Evolutionary conservation across 1,139 yeast species (phyloP), one percentile per base, ranked within the genome.

Genomic region (Magnusiomyces clavatus): DNA sequence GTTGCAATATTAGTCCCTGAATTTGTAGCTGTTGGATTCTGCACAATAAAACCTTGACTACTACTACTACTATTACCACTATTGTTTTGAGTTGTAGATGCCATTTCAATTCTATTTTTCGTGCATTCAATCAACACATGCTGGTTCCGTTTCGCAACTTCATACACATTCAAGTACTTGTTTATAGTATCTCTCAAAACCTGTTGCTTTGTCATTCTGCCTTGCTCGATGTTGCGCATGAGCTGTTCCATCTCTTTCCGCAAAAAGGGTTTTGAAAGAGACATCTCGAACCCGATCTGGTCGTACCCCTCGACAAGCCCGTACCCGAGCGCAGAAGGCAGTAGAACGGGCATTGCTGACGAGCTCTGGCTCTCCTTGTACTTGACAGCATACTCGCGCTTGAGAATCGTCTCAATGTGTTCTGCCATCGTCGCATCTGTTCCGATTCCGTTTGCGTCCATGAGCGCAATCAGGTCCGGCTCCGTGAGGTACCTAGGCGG

Each of bases 401-500:
- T 66, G 29, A 77, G 70, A 46, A 94, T 82, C 63, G 86, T 90
- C 55, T 86, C 90, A 40, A 94, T 92, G 67, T 94, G 99, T 45
- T 92, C 98, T 0, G 98, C 98, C 70, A 94, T 94, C 0, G 99
- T 94, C 1, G 99, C 98, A 71, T 94, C 99, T 0, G 99, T 94
- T 1, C 99, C 99, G 48, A 94, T 94, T 0, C 97, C 97, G 68
- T 94, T 94, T 6, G 81, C 87, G 70, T 94, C 98, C 99, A 94
- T 94, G 49, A 92, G 70, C 11, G 89, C 85, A 69, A 94, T 88
- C 39, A 94, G 74, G 62, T 92, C 98, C 0, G 96, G 77, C 67
- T 94, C 99, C 0, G 98, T 90, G 75, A 94, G 77, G 52, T 81
- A 84, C 40, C 72, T 71, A 0, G 98, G 98, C 0, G 96, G 82